Evolutionary conservation across 495 filamentous ascomycete species (phyloP), one percentile per base, ranked within the genome.

Genomic region (Oidiodendron maius): DNA sequence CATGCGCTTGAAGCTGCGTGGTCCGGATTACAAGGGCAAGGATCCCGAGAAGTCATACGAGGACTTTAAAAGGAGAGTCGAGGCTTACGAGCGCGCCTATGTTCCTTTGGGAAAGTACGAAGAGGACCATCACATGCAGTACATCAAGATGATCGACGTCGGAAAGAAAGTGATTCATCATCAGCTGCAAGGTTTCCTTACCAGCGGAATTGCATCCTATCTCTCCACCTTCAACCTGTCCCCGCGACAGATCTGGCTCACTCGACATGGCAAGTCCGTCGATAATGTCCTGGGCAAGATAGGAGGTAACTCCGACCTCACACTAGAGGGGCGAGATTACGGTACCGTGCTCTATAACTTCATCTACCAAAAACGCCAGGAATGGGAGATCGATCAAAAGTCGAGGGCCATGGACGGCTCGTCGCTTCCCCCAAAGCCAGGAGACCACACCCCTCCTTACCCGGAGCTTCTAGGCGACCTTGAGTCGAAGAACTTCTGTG

Each of bases 241-340:
- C 0, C 89, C 93, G 0, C 75, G 93, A 23, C 91, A 95, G 62
- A 96, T 98, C 46, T 98, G 93, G 93, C 91, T 98, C 61, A 98
- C 93, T 0, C 75, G 93, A 21, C 93, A 98, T 57, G 91, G 93
- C 25, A 83, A 91, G 65, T 91, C 84, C 44, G 22, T 72, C 40
- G 91, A 96, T 57, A 94, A 96, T 62, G 69, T 82, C 48, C 64
- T 75, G 0, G 85, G 87, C 39, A 89, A 84, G 50, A 86, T 94
- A 37, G 91, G 90, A 4, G 90, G 91, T 16, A 83, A 96, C 60
- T 88, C 88, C 1, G 77, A 84, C 49, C 75, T 96, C 10, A 91
- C 82, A 43, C 77, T 82, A 42, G 82, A 81, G 28, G 91, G 91
- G 25, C 72, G 73, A 52, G 67, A 67, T 44, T 96, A 94, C 57